These are phyloP conservation scores for Globisporangium camurandrum DNA, from an alignment of 352 stramenopile species.

Conservation along the genomic window DNA sequence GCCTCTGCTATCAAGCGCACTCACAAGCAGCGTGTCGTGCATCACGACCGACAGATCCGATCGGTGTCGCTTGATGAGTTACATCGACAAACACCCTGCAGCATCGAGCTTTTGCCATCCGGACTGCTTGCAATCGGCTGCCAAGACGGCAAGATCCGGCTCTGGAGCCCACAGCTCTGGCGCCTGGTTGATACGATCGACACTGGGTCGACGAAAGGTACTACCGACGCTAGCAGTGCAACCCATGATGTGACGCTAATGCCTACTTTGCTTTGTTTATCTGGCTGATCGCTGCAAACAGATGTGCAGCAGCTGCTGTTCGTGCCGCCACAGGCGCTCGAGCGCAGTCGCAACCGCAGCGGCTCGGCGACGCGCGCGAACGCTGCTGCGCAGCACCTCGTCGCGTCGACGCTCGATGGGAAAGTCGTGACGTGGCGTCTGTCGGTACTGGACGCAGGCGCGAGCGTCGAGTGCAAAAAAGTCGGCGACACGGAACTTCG, in stretches of 20 bases:
- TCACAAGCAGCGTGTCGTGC: too few species aligned
- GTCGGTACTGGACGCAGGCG: constrained; percentile 16
- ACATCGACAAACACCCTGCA: constrained; percentile 46
- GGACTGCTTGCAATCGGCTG: constrained; percentile 68
- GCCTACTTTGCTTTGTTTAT: neutral
- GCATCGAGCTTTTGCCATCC: constrained; percentile 48
- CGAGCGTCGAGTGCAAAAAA: constrained; percentile 38
- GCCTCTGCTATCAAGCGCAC: constrained; percentile 16
- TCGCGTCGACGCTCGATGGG: constrained; percentile 48
- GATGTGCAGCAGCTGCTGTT: constrained; percentile 68
- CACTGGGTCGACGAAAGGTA: constrained; percentile 42
- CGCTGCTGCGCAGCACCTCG: constrained; percentile 19
- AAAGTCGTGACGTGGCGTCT: constrained; percentile 49
- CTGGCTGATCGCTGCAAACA: constrained; percentile 1
- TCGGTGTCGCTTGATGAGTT: constrained; percentile 45
- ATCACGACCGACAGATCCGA: constrained; percentile 26
- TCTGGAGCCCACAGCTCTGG: constrained; percentile 54
- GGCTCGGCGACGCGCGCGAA: constrained; percentile 13
- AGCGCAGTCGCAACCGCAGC: constrained; percentile 26
- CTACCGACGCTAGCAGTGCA: neutral
- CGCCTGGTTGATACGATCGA: constrained; percentile 61
- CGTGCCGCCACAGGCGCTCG: constrained; percentile 31
- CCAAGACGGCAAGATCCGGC: constrained; percentile 64
- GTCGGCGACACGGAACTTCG: constrained; percentile 54
- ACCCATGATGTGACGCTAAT: too few species aligned